Evolutionary conservation across 805 yeast genomes (phyloP), one percentile per base, ranked within the genome.

Genomic region (Wickerhamiella cacticola): DNA sequence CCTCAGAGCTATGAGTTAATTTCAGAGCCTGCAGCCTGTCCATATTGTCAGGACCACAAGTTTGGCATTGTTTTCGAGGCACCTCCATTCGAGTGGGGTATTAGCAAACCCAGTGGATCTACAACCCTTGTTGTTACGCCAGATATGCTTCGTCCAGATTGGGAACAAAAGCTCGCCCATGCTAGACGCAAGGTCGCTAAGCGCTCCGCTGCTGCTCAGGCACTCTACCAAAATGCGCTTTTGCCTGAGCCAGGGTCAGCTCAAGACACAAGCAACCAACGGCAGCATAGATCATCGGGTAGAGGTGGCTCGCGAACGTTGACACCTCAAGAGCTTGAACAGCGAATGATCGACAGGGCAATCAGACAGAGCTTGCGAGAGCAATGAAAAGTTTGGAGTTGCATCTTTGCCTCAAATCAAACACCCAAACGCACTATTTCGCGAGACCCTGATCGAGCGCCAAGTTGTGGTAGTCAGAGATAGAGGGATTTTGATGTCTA

Each of bases 161-260:
- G 98, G 98, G 87, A 84, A 57, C 65, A 70, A 16, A 82, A 78
- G 53, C 71, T 89, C 42, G 69, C 72, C 7, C 71, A 76, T 45
- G 95, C 95, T 3, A 74, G 88, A 45, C 73, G 79, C 50, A 79
- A 79, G 54, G 66, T 86, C 29, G 95, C 94, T 0, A 74, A 94
- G 50, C 74, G 86, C 57, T 80, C 96, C 0, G 96, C 96, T 0
- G 85, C 95, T 12, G 97, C 97, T 0, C 84, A 85, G 28, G 95
- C 95, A 0, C 75, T 89, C 34, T 97, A 89, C 64, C 88, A 94
- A 1, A 78, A 94, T 10, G 86, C 87, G 49, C 72, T 85, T 56
- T 60, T 86, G 26, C 68, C 48, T 45, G 22, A 48, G 23, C 40
- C 21, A n/a, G 24, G 29, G 3, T 6, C 25, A 19, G 21, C 18